Evolutionary conservation across 2,329 filamentous ascomycete genomes (phyloP).

Genomic region (Paraphaeosphaeria minitans): DNA sequence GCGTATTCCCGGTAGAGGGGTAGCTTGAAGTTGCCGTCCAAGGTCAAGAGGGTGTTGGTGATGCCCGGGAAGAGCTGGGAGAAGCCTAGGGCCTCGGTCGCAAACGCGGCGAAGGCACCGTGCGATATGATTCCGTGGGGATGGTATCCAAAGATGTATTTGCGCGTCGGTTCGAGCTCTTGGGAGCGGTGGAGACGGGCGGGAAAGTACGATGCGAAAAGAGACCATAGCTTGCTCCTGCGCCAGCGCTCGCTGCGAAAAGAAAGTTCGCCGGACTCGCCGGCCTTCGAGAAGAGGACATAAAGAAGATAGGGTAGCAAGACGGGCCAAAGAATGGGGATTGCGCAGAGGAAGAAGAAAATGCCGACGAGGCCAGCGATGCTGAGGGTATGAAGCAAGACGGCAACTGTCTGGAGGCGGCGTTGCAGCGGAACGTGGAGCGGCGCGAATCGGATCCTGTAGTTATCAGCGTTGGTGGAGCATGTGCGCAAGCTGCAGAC

Average conservation of each 20-base stretch:
- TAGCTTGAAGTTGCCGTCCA: slow-evolving; percentile 95
- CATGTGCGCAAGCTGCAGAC: slow-evolving; percentile 2
- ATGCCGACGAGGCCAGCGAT: slow-evolving; percentile 64
- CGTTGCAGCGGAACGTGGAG: slow-evolving; percentile 68
- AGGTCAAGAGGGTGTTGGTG: slow-evolving; percentile 87
- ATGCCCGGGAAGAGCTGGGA: slow-evolving; percentile 89
- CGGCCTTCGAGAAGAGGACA: slow-evolving; percentile 77
- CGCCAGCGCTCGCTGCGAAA: slow-evolving; percentile 78
- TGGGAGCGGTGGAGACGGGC: slow-evolving; percentile 84
- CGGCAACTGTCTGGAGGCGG: slow-evolving; percentile 56
- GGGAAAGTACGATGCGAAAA: slow-evolving; percentile 93
- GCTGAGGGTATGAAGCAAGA: slow-evolving; percentile 56
- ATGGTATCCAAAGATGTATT: slow-evolving; percentile 97
- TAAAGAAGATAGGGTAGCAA: slow-evolving; percentile 80
- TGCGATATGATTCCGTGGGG: slow-evolving; percentile 97
- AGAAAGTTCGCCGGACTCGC: slow-evolving; percentile 74
- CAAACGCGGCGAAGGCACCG: slow-evolving; percentile 91
- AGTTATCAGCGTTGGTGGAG: slow-evolving; percentile 8
- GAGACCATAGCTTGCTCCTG: slow-evolving; percentile 76
- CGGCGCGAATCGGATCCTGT: slow-evolving; percentile 82
- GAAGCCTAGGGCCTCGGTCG: slow-evolving; percentile 87
- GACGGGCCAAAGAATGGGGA: slow-evolving; percentile 88
- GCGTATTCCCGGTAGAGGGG: slow-evolving; percentile 94
- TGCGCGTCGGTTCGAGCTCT: slow-evolving; percentile 76
- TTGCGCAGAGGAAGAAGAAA: slow-evolving; percentile 91